Percentiles rank a stretch among this genome's conserved stretches.
Conservation (phyloP, 495 filamentous ascomycete genomes). For the Trichoderma virens region DNA sequence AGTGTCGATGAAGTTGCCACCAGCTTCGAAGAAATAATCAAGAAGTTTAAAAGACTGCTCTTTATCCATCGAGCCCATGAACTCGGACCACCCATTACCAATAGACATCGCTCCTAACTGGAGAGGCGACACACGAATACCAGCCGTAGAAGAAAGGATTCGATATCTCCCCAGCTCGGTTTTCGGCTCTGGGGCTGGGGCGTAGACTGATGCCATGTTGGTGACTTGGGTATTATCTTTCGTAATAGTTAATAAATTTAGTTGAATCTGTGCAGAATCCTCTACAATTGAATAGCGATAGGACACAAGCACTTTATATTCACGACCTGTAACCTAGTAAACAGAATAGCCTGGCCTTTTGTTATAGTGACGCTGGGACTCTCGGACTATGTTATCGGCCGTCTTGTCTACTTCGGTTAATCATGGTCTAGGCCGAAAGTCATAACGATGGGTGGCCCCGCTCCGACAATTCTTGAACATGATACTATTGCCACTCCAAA, state of each 20-base stretch:
- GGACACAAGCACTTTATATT: not conserved
- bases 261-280: not conserved
- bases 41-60: slow-evolving; percentile 33
- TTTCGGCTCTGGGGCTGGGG: slow-evolving; percentile 40
- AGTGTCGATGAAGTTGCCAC: slow-evolving; percentile 69
- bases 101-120: slow-evolving; percentile 58
- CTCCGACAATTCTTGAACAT: not conserved
- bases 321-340: not conserved
- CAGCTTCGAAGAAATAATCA: slow-evolving; percentile 46
- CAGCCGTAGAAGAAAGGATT: slow-evolving; percentile 50
- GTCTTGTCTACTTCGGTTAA: not conserved
- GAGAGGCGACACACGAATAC: slow-evolving; percentile 53
- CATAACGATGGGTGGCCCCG: not conserved
- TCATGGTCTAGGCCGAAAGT: not conserved
- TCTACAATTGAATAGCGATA: not conserved
- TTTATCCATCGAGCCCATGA: slow-evolving; percentile 20
- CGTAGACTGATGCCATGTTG: not conserved
- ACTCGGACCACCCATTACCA: slow-evolving; percentile 40
- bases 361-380: not conserved
- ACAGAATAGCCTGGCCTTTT: not conserved
- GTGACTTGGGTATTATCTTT: not conserved
- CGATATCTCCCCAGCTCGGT: slow-evolving; percentile 53
- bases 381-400: not conserved
- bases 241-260: not conserved
- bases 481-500: not conserved